Conservation (phyloP, 805 yeast genomes). For the Sugiyamaella marilandica region DNA sequence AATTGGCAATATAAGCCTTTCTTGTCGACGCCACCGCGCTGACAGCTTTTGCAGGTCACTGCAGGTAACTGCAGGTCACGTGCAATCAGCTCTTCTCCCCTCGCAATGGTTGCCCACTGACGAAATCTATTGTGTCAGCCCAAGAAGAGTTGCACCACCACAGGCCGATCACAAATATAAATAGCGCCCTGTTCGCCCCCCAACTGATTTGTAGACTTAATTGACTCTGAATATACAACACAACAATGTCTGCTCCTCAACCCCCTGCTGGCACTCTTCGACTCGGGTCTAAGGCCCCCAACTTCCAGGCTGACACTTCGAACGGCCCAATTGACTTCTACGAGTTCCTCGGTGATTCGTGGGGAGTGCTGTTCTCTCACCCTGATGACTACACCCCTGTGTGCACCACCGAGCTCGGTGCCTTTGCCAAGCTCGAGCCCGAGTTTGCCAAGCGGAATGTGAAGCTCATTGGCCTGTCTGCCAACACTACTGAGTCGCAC, state of each 20-base stretch:
- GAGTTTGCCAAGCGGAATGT: conserved; percentile 84
- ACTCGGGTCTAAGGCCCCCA: conserved; percentile 85
- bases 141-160: neutral
- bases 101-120: neutral
- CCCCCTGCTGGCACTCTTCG: conserved; percentile 42
- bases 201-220: neutral
- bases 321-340: conserved; percentile 82
- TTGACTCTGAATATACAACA: neutral
- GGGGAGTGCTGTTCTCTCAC: conserved; percentile 89
- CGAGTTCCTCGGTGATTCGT: conserved; percentile 75
- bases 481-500: conserved; percentile 80
- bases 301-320: conserved; percentile 80
- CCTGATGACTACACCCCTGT: conserved; percentile 98
- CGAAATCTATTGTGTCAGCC: conserved; percentile 1
- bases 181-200: neutral
- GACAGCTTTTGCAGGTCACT: neutral
- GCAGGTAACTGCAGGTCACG: neutral
- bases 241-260: conserved; percentile 22
- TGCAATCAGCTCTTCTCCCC: neutral
- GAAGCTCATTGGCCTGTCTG: conserved; percentile 78
- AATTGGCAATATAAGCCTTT: no score
- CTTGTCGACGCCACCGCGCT: no score
- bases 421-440: conserved; percentile 86
- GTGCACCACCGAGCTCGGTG: conserved; percentile 95
- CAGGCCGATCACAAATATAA: neutral